Base-by-base conservation (phyloP, 2,329 filamentous ascomycete genomes). In the Aspergillus uvarum region DNA sequence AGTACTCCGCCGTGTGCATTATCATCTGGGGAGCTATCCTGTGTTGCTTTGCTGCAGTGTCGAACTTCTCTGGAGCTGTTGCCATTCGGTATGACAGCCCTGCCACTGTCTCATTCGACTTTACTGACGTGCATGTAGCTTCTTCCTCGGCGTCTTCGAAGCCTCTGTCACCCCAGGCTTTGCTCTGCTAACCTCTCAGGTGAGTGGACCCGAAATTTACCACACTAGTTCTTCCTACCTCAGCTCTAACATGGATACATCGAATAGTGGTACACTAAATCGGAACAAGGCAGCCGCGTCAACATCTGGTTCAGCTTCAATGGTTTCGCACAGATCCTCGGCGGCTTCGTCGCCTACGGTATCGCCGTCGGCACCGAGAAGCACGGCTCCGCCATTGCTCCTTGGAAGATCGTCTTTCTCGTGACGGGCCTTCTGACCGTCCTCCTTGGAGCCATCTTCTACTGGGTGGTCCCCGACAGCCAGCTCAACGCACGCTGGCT, bases 301-400 rank as follows among this genome's bases (percentile, higher is more conserved):
- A 83, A 82, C 4, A 83, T 89, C 58, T 91, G 88, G 88, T 90
- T 89, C 74, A 82, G 79, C 53, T 89, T 88, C 77, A 88, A 88
- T 62, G 86, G 86, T 2, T 82, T 82, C 55, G 86, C 83, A 0
- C 85, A 87, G 70, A 86, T 89, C 16, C 79, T 89, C 38, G 87
- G 87, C 7, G 87, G 86, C 2, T 64, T 85, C 1, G 74, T 89
- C 0, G 85, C 86, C 1, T 89, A 89, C 65, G 86, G 85, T 2
- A 87, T 89, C 47, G 84, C 85, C 0, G 78, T 80, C 14, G 85
- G 84, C 0, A 80, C 81, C 4, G 75, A 78, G 29, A 80, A 80
- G 42, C 75, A 85, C n/a, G 85, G 85, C 2, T 82, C 85, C 0
- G 64, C 76, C 2, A 82, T 90, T 59, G 83, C 82, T 26, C 82